A percentile compares a stretch with the other conserved stretches of the same genome.
Evolutionary conservation across 441 rosid genomes (phyloP).

Genomic region (Mallotus japonicus): DNA sequence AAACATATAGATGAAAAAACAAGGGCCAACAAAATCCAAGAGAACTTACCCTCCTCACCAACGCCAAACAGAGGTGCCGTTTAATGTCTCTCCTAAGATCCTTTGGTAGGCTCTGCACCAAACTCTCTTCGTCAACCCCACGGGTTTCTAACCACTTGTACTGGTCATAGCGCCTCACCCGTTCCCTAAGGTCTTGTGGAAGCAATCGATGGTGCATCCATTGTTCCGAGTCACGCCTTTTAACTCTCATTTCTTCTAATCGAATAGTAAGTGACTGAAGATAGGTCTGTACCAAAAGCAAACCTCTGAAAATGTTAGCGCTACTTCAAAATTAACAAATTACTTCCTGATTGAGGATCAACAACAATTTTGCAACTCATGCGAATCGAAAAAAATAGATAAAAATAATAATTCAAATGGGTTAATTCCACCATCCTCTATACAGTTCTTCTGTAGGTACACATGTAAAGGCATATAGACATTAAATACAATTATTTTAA

Average conservation of each 20-base stretch:
- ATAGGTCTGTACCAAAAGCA: conserved; percentile 68
- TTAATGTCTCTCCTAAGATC: conserved; percentile 96
- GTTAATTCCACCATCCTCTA: not conserved
- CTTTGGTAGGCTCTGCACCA: conserved; percentile 88
- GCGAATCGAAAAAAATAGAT: not conserved
- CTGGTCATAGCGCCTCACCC: conserved; percentile 94
- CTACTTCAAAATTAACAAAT: not conserved
- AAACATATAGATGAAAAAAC: not conserved
- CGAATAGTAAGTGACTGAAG: conserved; percentile 94
- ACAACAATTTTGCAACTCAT: conserved; percentile 1
- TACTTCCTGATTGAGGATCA: not conserved
- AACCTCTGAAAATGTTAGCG: conserved; percentile 4
- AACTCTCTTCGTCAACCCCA: conserved; percentile 87
- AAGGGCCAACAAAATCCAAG: conserved; percentile 8
- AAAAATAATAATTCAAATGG: not conserved
- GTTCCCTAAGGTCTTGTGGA: conserved; percentile 81
- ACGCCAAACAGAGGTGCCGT: conserved; percentile 89
- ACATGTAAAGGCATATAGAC: not conserved
- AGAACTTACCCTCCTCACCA: conserved; percentile 80
- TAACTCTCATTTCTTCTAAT: conserved; percentile 97
- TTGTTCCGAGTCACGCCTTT: conserved; percentile 97
- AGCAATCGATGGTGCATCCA: conserved; percentile 99
- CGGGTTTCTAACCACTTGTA: conserved; percentile 98
- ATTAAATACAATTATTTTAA: not conserved
- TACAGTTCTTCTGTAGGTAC: not conserved